Base-by-base conservation (phyloP, 257 asterid genomes). In the Nemophila menziesii region DNA sequence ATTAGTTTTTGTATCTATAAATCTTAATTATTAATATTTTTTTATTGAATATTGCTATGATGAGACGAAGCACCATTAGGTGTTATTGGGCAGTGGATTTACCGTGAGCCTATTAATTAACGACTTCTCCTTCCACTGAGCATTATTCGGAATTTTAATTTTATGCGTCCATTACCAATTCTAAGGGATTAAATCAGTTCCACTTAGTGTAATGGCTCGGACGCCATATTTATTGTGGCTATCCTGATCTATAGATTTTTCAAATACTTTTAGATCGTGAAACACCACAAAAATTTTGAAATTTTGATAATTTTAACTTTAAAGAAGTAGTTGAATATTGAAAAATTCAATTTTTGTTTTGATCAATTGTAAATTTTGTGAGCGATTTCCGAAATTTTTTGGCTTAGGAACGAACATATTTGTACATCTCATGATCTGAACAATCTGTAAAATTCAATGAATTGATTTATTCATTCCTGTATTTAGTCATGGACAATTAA, bases 81-180 rank as follows among this genome's bases (percentile, higher is more conserved):
- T 49, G 60, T 56, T 46, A 4, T 11, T n/a, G 74, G 70, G 84
- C 68, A 68, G 84, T 71, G 84, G 77, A 46, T 27, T 48, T 19
- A 56, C 77, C 76, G 74, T 75, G 77, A 75, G 69, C 84, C 67
- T 19, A 33, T 7, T 16, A 11, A 20, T 15, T 33, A 51, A 71
- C 59, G 75, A 70, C 78, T 74, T 74, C 75, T 74, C 82, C 75
- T 74, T 74, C 84, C 79, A 59, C 80, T 65, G 80, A 71, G 79
- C 74, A 58, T 42, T 6, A 36, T n/a, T 21, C 24, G 11, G 4
- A 8, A 18, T 24, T 19, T 1, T 0, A 0, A 8, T 22, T 37
- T 36, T 50, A 4, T 18, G 90, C 94, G 81, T 48, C 89, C 92
- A 55, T 77, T 82, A 82, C 94, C 94, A 79, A 82, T 82, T 82